Conservation (phyloP, 106 monocot species). For the Dactylorhiza incarnata region DNA sequence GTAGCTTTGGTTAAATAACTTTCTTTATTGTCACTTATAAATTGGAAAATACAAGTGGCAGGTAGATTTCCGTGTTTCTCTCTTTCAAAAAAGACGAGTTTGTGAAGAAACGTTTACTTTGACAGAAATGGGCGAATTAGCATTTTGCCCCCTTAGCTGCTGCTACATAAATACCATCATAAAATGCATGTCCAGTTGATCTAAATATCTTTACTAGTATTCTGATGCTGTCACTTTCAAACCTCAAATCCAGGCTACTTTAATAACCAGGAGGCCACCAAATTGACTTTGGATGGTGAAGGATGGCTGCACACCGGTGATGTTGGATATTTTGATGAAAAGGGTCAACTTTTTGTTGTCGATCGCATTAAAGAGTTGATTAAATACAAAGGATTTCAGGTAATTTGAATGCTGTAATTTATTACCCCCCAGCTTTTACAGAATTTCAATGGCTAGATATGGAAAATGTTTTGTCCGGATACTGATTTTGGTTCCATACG, state of each 20-base stretch:
- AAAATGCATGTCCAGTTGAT: too few relatives aligned
- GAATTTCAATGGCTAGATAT: background rate
- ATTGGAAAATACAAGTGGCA: too few relatives aligned
- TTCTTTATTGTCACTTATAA: too few relatives aligned
- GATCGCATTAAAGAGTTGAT: constrained; percentile 89
- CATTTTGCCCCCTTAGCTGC: too few relatives aligned
- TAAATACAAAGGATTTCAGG: constrained; percentile 87
- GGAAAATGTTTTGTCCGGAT: too few relatives aligned
- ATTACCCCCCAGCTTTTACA: background rate
- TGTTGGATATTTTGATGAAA: constrained; percentile 72
- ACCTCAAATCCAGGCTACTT: constrained; percentile 47
- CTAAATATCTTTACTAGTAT: background rate
- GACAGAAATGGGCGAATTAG: too few relatives aligned
- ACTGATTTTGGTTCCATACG: too few relatives aligned
- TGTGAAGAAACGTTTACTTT: too few relatives aligned
- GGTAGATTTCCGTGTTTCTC: too few relatives aligned
- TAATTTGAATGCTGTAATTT: constrained; percentile 8
- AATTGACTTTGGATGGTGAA: constrained; percentile 43
- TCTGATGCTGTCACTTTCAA: background rate
- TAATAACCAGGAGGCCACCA: constrained; percentile 63
- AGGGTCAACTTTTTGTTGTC: constrained; percentile 57
- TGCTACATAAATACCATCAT: too few relatives aligned
- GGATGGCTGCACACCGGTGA: constrained; percentile 94
- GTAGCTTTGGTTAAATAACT: too few relatives aligned
- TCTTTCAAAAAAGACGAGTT: too few relatives aligned